Evolutionary conservation across 768 basidiomycete genomes (phyloP).

Genomic region (Omphalotus guepiniiformis): DNA sequence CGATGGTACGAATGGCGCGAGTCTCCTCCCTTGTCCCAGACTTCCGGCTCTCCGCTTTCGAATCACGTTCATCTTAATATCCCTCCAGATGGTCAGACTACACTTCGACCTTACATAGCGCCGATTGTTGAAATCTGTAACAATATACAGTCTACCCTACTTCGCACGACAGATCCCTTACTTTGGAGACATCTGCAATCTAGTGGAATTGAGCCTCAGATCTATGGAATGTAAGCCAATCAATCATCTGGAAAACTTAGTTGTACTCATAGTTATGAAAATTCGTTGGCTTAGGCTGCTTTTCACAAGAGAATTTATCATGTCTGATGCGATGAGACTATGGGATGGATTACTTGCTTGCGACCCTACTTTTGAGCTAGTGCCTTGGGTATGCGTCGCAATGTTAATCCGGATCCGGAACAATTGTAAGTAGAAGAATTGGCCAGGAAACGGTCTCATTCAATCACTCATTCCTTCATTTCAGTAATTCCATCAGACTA

Average conservation of each 20-base stretch:
- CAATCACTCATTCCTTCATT: constrained; percentile 7
- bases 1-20: constrained; percentile 78
- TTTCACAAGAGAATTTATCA: constrained; percentile 88
- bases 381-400: constrained; percentile 86
- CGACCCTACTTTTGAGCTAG: constrained; percentile 72
- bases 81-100: constrained; percentile 39
- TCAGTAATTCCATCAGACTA: constrained; percentile 87
- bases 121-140: constrained; percentile 87
- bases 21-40: constrained; percentile 20
- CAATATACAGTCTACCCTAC: constrained; percentile 66
- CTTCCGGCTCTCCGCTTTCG: constrained; percentile 30
- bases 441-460: not conserved
- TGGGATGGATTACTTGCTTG: constrained; percentile 97
- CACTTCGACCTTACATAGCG: constrained; percentile 64
- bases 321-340: constrained; percentile 77
- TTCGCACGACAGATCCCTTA: constrained; percentile 76
- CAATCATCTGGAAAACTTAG: too few relatives aligned
- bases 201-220: constrained; percentile 89
- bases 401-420: constrained; percentile 95
- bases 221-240: constrained; percentile 84
- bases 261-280: constrained; percentile 1
- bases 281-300: constrained; percentile 93
- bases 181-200: constrained; percentile 73
- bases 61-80: constrained; percentile 42
- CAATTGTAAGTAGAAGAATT: constrained; percentile 52